Conservation (phyloP, 495 filamentous ascomycete genomes). For the Lophiotrema nucula region DNA sequence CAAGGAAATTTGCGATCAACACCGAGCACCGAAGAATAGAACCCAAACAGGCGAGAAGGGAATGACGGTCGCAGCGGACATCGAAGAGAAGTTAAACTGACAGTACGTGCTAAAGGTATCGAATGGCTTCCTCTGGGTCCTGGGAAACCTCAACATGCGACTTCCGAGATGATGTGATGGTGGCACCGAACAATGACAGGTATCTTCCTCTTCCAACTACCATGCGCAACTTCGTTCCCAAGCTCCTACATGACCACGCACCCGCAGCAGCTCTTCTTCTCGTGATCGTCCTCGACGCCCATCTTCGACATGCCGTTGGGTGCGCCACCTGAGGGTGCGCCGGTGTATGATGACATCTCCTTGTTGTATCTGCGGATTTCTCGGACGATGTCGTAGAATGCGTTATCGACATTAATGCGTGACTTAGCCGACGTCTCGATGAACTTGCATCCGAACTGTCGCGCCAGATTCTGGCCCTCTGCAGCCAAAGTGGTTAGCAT, state of each 20-base stretch:
- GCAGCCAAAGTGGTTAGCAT: slow-evolving; percentile 30
- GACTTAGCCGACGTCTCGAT: slow-evolving; percentile 99
- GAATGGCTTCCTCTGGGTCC: slow-evolving; percentile 12
- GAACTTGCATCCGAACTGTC: slow-evolving; percentile 90
- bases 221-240: slow-evolving; percentile 6
- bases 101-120: slow-evolving; percentile 32
- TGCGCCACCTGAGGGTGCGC: slow-evolving; percentile 58
- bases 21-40: slow-evolving; percentile 30
- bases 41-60: slow-evolving; percentile 26
- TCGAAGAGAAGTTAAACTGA: slow-evolving; percentile 27
- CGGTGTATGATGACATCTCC: slow-evolving; percentile 84
- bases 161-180: slow-evolving; percentile 8
- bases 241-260: slow-evolving; percentile 82
- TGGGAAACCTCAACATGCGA: slow-evolving; percentile 20
- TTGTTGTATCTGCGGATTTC: slow-evolving; percentile 98
- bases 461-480: slow-evolving; percentile 89
- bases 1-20: slow-evolving; percentile 27
- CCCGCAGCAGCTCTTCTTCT: slow-evolving; percentile 75
- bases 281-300: slow-evolving; percentile 71
- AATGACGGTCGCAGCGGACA: slow-evolving; percentile 22
- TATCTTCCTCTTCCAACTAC: slow-evolving; percentile 23
- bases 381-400: slow-evolving; percentile 95
- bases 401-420: slow-evolving; percentile 95
- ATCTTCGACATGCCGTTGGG: slow-evolving; percentile 68
- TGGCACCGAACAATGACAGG: slow-evolving; percentile 26